Evolutionary conservation across 805 yeast genomes (phyloP), one percentile per base, ranked within the genome.

Genomic region (Suhomyces prunicola): DNA sequence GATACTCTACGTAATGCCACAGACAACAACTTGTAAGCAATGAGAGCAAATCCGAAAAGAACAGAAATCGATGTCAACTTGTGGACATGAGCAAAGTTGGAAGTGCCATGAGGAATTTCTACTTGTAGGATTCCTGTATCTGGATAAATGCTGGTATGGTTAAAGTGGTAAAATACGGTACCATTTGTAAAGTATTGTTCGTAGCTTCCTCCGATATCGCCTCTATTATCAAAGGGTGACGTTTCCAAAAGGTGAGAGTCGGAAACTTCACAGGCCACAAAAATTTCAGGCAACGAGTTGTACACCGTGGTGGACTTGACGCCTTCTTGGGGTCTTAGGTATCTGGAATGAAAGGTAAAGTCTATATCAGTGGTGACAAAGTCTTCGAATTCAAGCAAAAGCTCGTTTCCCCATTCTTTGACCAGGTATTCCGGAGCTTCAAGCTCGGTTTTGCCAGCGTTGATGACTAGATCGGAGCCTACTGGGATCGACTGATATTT

Each of bases 341-440:
- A 76, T 36, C 80, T 60, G 6, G 78, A 67, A 54, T 76, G 79
- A 6, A 76, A 54, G 6, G 70, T 70, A 27, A 74, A 53, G 17
- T 62, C 65, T 5, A 71, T 54, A 12, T 27, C 29, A 10, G 47
- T 45, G 1, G 57, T 44, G 9, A 42, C 23, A 17, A 27, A 33
- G 22, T 55, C 50, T 22, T 58, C 57, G 42, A 67, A 57, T 51
- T 70, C 72, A 45, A 73, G 51, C 33, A 76, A 57, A 4, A 71
- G 54, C 53, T 75, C 78, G 52, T 63, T 70, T 0, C 80, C 80
- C 79, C 79, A 75, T 48, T 65, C 65, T 2, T 52, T 24, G 8
- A 73, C 60, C 17, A 65, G 62, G 56, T 75, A 76, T 42, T 61
- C 76, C 0, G 80, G 79, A 10, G 72, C 60, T 57, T 76, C 80